These are phyloP conservation scores for Trichoderma harzianum DNA, from an alignment of 2,329 filamentous ascomycete genomes.

Conservation along the genomic window DNA sequence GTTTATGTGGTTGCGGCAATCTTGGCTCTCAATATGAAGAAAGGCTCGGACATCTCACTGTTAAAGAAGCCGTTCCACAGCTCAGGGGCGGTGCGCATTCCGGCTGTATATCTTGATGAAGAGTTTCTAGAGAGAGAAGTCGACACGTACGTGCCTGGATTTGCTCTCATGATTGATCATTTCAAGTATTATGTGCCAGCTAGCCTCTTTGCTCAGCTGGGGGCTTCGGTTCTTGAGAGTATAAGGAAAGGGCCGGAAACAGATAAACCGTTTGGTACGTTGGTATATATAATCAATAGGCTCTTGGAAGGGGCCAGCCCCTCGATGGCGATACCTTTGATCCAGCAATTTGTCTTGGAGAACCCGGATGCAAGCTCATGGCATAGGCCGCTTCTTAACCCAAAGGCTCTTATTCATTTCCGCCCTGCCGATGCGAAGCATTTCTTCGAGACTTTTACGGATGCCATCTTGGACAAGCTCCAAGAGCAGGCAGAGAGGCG, in stretches of 20 bases:
- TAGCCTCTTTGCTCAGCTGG: background rate
- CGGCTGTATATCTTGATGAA: conserved; percentile 10
- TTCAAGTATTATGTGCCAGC: background rate
- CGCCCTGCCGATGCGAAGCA: conserved; percentile 24
- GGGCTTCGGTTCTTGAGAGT: background rate
- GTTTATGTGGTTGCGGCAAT: background rate
- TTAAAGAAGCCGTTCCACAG: background rate
- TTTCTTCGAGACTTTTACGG: conserved; percentile 29
- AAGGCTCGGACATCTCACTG: background rate
- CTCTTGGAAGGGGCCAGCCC: background rate
- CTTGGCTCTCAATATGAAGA: background rate
- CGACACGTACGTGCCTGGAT: background rate
- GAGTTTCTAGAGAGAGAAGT: conserved; percentile 15
- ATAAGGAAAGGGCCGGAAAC: background rate
- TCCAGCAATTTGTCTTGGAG: conserved; percentile 10
- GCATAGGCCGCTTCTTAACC: conserved; percentile 1
- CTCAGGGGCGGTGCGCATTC: background rate
- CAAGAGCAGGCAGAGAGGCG: conserved; percentile 20
- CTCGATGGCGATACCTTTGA: background rate
- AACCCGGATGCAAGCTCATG: conserved; percentile 9
- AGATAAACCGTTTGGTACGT: background rate
- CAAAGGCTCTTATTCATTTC: conserved; percentile 19
- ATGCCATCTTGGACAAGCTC: conserved; percentile 30
- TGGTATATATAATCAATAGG: background rate
- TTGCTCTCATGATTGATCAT: background rate